Evolutionary conservation across 129 eudicot species (phyloP), one percentile per base, ranked within the genome.

Genomic region (Sambucus nigra): DNA sequence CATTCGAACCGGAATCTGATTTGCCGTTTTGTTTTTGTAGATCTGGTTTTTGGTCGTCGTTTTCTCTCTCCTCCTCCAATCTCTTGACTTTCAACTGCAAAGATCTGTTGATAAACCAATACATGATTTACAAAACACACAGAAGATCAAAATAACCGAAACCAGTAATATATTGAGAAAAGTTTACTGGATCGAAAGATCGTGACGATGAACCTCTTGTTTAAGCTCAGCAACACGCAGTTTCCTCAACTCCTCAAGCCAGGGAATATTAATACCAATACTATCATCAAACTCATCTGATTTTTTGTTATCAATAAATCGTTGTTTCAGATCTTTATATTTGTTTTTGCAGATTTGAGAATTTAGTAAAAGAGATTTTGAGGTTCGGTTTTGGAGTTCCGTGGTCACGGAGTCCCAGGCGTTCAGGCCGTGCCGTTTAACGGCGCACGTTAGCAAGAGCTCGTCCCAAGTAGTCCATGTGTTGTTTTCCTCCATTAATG

Each of bases 381-480:
- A 31, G 23, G 27, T 61, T 38, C 82, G 55, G 2, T 41, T 58
- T 67, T 67, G 82, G 7, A 74, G 71, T 47, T 70, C 81, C 53
- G 35, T 48, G 22, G 78, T 78, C 22, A 81, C 51, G 11, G 75
- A 60, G 29, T 67, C 77, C 89, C 89, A 81, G 51, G 70, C 73
- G 29, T 42, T 59, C 19, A 62, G 41, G 4, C 89, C 89, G 68
- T 81, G 74, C 25, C 89, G 80, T 60, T 73, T 76, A 39, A 81
- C 89, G 61, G 89, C 89, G 59, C 66, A 69, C 44, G 80, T 76
- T 22, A 81, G 60, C 64, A 81, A 71, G 10, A 81, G 79, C 52
- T 81, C 89, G 60, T 81, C 89, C 78, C 79, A 81, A 15, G 80
- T 81, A 7, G 72, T 67, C 89, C 89, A 73, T 11, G 56, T 27